A percentile compares a stretch with the other conserved stretches of the same genome.
These are phyloP conservation scores for Trichosanthes cucumerina DNA, from an alignment of 306 rosid genomes.

Conservation along the genomic window DNA sequence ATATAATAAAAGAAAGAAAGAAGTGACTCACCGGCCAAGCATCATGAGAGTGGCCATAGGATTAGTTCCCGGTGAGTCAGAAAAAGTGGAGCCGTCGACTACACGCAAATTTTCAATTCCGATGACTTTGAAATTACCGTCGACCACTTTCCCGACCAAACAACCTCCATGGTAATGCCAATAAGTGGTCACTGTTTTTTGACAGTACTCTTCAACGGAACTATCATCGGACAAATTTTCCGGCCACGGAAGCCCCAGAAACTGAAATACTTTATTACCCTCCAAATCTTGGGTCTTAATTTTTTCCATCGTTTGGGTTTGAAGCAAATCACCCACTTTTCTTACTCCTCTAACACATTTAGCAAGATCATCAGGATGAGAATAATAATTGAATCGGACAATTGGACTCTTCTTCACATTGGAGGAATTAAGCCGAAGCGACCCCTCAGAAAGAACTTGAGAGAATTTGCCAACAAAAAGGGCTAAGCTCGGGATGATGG, in stretches of 20 bases:
- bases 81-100: background rate
- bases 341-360: background rate
- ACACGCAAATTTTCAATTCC: background rate
- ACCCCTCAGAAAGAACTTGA: background rate
- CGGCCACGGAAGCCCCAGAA: background rate
- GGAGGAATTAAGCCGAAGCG: background rate
- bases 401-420: background rate
- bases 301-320: background rate
- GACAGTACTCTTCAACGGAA: background rate
- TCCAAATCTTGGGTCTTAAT: background rate
- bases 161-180: constrained; percentile 1
- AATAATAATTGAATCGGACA: background rate
- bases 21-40: background rate
- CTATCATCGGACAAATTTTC: background rate
- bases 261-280: background rate
- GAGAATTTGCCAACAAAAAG: background rate
- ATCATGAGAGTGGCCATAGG: constrained; percentile 5
- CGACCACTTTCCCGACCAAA: background rate
- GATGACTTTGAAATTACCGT: background rate
- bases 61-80: background rate
- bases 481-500: background rate
- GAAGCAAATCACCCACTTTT: background rate
- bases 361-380: background rate
- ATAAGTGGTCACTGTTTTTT: background rate
- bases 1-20: background rate